phyloP scores from a whole-genome alignment of 148 eudicot species.

The Rhododendron henanense region DNA sequence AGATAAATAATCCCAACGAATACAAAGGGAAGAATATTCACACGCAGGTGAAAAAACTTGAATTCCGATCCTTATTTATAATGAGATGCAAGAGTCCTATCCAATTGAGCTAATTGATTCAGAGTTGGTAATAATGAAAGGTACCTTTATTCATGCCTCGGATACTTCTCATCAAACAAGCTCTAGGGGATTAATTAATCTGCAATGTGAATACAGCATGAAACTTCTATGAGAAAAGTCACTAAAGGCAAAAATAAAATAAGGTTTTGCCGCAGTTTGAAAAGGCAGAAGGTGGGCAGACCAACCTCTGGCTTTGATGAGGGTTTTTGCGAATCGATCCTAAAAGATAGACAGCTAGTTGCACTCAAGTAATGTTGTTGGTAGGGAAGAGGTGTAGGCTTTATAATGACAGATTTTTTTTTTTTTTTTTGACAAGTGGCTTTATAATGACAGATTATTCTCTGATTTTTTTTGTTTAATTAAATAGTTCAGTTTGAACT shows the following conservation, averaged over 20 bases:
- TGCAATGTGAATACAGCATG: not conserved
- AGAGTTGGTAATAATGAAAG: no score
- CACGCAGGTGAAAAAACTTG: no score
- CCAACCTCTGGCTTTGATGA: not conserved
- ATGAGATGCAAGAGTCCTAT: no score
- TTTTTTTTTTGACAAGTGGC: no score
- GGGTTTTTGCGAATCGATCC: not conserved
- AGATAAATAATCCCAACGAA: no score
- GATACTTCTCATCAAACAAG: not conserved
- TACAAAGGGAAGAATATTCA: no score
- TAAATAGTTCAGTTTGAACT: not conserved
- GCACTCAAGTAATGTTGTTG: not conserved
- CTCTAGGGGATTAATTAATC: not conserved
- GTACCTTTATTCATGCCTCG: not conserved
- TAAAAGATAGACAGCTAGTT: not conserved
- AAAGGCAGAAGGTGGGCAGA: not conserved
- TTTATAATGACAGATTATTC: not conserved
- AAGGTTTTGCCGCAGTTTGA: not conserved
- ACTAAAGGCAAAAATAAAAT: not conserved
- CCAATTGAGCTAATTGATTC: no score
- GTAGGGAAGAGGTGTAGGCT: not conserved
- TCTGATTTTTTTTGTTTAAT: not conserved
- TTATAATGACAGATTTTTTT: not conserved
- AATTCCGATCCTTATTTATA: no score
- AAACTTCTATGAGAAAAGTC: not conserved